Evolutionary conservation across 2,329 filamentous ascomycete species (phyloP), one percentile per base, ranked within the genome.

Genomic region (Fusarium dimerum): DNA sequence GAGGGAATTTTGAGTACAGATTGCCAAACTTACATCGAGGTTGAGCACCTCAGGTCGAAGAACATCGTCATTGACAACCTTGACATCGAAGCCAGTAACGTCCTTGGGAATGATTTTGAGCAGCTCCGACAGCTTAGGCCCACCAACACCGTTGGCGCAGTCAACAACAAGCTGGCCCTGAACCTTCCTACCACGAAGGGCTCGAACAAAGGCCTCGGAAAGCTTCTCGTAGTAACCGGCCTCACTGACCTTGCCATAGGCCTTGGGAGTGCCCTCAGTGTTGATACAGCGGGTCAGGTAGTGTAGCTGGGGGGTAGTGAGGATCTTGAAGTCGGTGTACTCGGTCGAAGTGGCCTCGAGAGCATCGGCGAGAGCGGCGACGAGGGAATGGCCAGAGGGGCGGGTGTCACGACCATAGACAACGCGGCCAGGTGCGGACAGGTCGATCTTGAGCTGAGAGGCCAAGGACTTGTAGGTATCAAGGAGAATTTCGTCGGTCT

Each of bases 291-390:
- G 90, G 32, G 93, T 93, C 59, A 97, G 81, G 75, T 99, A 99
- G 78, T 99, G 94, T 52, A 99, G 82, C 76, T 97, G 94, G n/a
- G 94, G 94, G 4, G 94, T 99, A 12, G 94, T 97, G 66, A 97
- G 80, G 69, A 92, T 87, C 74, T 93, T 94, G 77, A 87, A 93
- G 78, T 97, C 93, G 67, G 85, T 85, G 68, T 84, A 87, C 55
- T 90, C 84, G 49, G 88, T 85, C 50, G 83, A 82, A 43, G 88
- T 87, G 47, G 90, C 90, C 55, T 87, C 85, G 59, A 97, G 79
- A 16, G 90, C 90, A 67, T 90, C 88, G 53, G 86, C 82, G 45
- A 97, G 83, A 54, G 92, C 89, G 39, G 83, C 79, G 30, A 92
- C 89, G 26, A 99, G 86, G 52, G 84, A 87, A 63, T 90, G 89